A percentile compares a stretch with the other conserved stretches of the same genome.
Conservation (phyloP, 1,139 yeast species). For the Pichiaceae sp. region DNA sequence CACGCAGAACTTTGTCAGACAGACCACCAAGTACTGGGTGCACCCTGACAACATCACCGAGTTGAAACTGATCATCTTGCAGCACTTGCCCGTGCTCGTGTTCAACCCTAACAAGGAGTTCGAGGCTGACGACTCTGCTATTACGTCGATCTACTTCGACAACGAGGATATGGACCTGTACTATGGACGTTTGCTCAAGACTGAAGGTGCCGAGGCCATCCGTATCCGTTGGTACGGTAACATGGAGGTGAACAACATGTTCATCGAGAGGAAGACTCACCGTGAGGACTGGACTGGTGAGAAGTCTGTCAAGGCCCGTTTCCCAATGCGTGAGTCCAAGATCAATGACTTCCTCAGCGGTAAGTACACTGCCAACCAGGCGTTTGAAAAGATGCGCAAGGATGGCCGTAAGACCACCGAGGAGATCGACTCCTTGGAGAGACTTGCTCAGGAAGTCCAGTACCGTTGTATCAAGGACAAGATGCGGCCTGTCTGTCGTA, state of each 20-base stretch:
- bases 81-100: constrained; percentile 92
- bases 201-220: constrained; percentile 98
- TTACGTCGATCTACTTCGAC: constrained; percentile 92
- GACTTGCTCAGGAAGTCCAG: constrained; percentile 87
- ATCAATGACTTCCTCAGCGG: constrained; percentile 81
- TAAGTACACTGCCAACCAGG: constrained; percentile 77
- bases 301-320: constrained; percentile 94
- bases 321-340: constrained; percentile 82
- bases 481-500: constrained; percentile 88
- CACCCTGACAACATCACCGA: constrained; percentile 99
- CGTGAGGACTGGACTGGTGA: constrained; percentile 99
- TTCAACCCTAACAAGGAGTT: constrained; percentile 95
- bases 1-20: constrained; percentile 96
- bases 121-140: constrained; percentile 89
- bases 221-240: constrained; percentile 99
- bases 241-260: constrained; percentile 85
- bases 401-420: constrained; percentile 83
- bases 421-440: constrained; percentile 88
- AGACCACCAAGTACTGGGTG: constrained; percentile 98
- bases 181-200: constrained; percentile 89
- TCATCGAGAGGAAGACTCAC: constrained; percentile 95
- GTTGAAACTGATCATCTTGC: constrained; percentile 80
- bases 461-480: constrained; percentile 77
- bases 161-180: constrained; percentile 82
- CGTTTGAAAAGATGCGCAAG: constrained; percentile 83